Evolutionary conservation across 306 rosid species (phyloP), one percentile per base, ranked within the genome.

Genomic region (Leucaena leucocephala): DNA sequence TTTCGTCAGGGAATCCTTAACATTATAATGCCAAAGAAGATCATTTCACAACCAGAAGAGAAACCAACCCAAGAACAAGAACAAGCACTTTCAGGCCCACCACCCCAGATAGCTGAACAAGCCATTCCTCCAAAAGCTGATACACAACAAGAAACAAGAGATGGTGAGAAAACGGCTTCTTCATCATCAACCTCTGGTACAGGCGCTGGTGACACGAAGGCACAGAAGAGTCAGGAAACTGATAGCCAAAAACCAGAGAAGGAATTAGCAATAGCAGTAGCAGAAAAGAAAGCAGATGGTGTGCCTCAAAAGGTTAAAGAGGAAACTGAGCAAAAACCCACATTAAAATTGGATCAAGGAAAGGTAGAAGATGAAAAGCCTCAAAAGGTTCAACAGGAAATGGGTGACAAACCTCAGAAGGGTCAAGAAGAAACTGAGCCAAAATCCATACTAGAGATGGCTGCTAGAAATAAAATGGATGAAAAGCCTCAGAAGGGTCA

Each of bases 11-110:
- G 82, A 68, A 63, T 71, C 34, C 92, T 91, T 17, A 78, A 84
- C 19, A 40, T 91, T 3, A 89, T 82, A 73, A 66, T 91, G 68
- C 91, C 86, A 76, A 91, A 85, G 77, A 84, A 85, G 64, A 3
- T 4, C 21, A 22, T 40, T 27, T 9, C 81, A 66, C 40, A 22
- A 36, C 48, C 22, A 77, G 69, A 68, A 76, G 67, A 75, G 7
- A 78, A 38, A 82, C 54, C 85, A 64, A 12, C 74, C 38, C 79
- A 62, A 67, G 81, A 66, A 27, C 27, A 27, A 27, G 27, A 27
- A 67, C 66, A 46, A 61, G 14, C 44, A 42, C 64, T 58, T 21
- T 36, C 35, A 71, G 33, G 62, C 54, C 58, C 59, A 52, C 27
- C 59, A 17, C 6, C 78, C 80, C 63, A 45, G 7, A 35, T 75